Evolutionary conservation across 1,139 yeast genomes (phyloP).

Genomic region (Geotrichum aggregatum): DNA sequence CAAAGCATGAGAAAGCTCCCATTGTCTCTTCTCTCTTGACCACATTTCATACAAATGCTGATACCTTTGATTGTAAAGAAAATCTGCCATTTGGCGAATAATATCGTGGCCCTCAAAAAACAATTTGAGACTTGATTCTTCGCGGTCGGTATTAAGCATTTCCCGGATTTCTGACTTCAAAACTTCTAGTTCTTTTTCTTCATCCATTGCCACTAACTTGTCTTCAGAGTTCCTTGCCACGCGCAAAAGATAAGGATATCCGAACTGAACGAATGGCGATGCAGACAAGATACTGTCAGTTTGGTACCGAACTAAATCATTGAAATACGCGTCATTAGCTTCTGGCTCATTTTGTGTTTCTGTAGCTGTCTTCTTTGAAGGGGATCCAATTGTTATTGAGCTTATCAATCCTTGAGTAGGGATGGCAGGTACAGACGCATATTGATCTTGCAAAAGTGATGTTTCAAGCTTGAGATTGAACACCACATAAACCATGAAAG

Average conservation of each 20-base stretch:
- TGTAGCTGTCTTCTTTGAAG: constrained; percentile 5
- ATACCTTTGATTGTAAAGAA: constrained; percentile 28
- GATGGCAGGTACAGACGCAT: constrained; percentile 47
- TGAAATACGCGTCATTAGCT: constrained; percentile 37
- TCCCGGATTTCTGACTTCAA: constrained; percentile 25
- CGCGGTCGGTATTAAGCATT: constrained; percentile 23
- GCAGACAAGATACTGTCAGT: constrained; percentile 54
- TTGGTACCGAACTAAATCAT: constrained; percentile 51
- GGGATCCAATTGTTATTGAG: constrained; percentile 9
- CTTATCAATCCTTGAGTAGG: constrained; percentile 11
- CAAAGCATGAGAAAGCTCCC: constrained; percentile 56
- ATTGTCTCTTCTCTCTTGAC: constrained; percentile 45
- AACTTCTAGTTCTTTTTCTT: constrained; percentile 32
- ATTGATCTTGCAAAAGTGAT: constrained; percentile 72
- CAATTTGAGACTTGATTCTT: constrained; percentile 21
- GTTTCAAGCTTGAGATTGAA: constrained; percentile 78
- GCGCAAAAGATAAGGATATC: constrained; percentile 58
- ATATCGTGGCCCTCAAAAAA: constrained; percentile 31
- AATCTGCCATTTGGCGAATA: constrained; percentile 28
- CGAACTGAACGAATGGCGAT: constrained; percentile 71
- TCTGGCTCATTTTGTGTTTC: not conserved
- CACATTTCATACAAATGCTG: constrained; percentile 33
- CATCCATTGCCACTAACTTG: constrained; percentile 38
- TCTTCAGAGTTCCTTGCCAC: constrained; percentile 56
- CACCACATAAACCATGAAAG: constrained; percentile 71